These are phyloP conservation scores for Boechera stricta DNA, from an alignment of 345 rosid genomes.

Conservation along the genomic window DNA sequence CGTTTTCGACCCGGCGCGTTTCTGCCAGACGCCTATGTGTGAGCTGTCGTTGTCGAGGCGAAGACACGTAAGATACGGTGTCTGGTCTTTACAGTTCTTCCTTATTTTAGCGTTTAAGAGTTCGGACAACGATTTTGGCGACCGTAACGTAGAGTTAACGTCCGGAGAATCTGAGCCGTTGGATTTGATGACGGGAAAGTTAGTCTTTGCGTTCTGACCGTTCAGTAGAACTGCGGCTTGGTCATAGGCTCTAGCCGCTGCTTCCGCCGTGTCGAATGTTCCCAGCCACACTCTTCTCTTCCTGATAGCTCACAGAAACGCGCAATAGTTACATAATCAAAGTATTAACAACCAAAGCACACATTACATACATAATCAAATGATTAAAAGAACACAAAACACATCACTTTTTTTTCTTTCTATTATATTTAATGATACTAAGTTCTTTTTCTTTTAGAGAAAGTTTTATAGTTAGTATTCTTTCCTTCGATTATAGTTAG, in stretches of 20 bases:
- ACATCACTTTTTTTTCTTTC: background rate
- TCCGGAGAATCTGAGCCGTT: conserved; percentile 20
- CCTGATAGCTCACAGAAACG: conserved; percentile 41
- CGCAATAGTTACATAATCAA: background rate
- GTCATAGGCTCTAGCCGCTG: conserved; percentile 76
- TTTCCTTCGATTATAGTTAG: too few relatives aligned
- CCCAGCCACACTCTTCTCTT: conserved; percentile 87
- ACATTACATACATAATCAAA: background rate
- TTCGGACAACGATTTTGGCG: conserved; percentile 56
- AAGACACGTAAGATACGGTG: conserved; percentile 70
- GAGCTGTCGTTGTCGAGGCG: conserved; percentile 72
- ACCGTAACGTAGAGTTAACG: conserved; percentile 34
- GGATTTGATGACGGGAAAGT: conserved; percentile 55
- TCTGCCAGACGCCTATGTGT: conserved; percentile 83
- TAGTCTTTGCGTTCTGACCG: conserved; percentile 75
- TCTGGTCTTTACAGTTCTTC: conserved; percentile 60
- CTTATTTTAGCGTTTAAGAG: conserved; percentile 62
- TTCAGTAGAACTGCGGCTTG: conserved; percentile 74
- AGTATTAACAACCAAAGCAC: background rate
- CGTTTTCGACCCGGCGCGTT: conserved; percentile 62
- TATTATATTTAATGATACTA: too few relatives aligned
- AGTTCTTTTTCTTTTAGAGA: too few relatives aligned
- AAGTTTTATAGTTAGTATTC: too few relatives aligned
- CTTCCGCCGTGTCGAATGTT: conserved; percentile 79
- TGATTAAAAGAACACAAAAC: background rate